Conservation (phyloP, 148 eudicot species). For the Pharnaceum exiguum region DNA sequence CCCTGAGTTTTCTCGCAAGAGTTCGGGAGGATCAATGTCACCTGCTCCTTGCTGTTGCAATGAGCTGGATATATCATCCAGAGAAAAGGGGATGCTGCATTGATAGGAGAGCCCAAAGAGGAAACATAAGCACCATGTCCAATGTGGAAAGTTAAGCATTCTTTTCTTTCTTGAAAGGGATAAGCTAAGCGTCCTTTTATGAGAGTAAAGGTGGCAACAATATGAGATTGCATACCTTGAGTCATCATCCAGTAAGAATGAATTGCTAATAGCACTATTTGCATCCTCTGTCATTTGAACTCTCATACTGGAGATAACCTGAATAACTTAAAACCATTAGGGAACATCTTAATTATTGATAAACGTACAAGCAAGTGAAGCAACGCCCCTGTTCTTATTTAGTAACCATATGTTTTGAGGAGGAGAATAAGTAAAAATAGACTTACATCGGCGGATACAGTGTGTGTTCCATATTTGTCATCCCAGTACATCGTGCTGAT, state of each 20-base stretch:
- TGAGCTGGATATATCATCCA: slow-evolving; percentile 90
- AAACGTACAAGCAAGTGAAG: too few relatives aligned
- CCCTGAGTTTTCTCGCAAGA: slow-evolving; percentile 86
- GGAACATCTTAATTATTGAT: background rate
- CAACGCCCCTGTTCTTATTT: too few relatives aligned
- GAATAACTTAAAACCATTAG: slow-evolving; percentile 15
- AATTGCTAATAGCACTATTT: slow-evolving; percentile 84
- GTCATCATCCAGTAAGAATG: slow-evolving; percentile 92
- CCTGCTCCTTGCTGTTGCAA: slow-evolving; percentile 61
- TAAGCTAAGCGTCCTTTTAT: too few relatives aligned
- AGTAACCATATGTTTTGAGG: too few relatives aligned
- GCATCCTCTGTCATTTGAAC: slow-evolving; percentile 96
- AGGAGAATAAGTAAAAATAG: background rate
- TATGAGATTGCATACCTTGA: slow-evolving; percentile 53
- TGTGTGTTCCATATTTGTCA: slow-evolving; percentile 53
- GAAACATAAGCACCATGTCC: background rate
- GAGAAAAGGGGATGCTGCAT: slow-evolving; percentile 90
- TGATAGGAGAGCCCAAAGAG: background rate
- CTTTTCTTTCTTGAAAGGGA: too few relatives aligned
- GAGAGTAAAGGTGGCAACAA: background rate
- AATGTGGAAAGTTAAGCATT: background rate
- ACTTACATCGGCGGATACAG: slow-evolving; percentile 90
- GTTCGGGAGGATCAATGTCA: slow-evolving; percentile 78
- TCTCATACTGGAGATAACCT: slow-evolving; percentile 97
- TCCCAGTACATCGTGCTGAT: slow-evolving; percentile 99